Conservation (phyloP, 2,329 filamentous ascomycete species). For the Epichloe brachyelytri region DNA sequence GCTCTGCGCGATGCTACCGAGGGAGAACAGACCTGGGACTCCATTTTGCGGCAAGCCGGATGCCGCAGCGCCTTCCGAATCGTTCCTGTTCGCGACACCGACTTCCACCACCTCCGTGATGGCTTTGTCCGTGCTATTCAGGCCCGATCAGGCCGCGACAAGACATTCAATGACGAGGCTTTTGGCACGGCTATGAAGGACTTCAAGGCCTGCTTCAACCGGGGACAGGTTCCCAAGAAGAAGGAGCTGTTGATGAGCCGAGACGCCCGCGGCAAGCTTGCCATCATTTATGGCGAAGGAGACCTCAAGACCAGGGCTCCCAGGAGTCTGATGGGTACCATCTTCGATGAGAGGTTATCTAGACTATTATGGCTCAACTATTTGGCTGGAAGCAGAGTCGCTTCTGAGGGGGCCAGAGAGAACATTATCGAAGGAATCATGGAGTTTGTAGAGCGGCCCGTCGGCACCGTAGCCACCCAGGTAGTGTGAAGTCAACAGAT, state of each 20-base stretch:
- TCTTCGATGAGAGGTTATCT: slow-evolving; percentile 68
- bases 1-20: slow-evolving; percentile 55
- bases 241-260: slow-evolving; percentile 64
- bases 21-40: slow-evolving; percentile 63
- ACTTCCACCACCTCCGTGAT: slow-evolving; percentile 85
- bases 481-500: slow-evolving; percentile 34
- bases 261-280: slow-evolving; percentile 50
- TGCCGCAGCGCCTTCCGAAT: slow-evolving; percentile 73
- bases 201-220: slow-evolving; percentile 73
- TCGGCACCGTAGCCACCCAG: slow-evolving; percentile 75
- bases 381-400: slow-evolving; percentile 73
- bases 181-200: slow-evolving; percentile 65
- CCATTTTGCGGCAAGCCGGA: slow-evolving; percentile 50
- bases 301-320: slow-evolving; percentile 31
- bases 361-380: slow-evolving; percentile 83
- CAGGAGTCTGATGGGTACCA: slow-evolving; percentile 50
- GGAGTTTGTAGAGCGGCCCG: slow-evolving; percentile 74
- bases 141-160: slow-evolving; percentile 49
- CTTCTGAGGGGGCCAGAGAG: slow-evolving; percentile 66
- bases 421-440: slow-evolving; percentile 81
- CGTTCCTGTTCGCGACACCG: slow-evolving; percentile 82
- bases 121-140: slow-evolving; percentile 81
- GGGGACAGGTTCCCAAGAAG: slow-evolving; percentile 67
- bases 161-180: slow-evolving; percentile 50
- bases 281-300: slow-evolving; percentile 54